Conservation (phyloP, 768 basidiomycete species). For the Kwoniella sp. region DNA sequence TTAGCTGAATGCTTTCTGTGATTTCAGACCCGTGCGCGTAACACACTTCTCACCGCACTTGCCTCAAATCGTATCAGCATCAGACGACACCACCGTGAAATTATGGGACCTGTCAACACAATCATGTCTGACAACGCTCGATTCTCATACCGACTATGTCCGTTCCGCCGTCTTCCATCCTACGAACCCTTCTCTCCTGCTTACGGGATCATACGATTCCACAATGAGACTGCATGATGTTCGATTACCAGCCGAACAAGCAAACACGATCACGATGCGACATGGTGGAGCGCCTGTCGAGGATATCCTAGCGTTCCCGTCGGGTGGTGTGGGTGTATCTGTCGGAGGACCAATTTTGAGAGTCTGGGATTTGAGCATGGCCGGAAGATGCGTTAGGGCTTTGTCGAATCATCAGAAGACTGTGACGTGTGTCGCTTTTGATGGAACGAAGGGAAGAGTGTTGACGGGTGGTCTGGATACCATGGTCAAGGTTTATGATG, state of each 20-base stretch:
- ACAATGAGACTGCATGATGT: constrained; percentile 86
- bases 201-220: constrained; percentile 93
- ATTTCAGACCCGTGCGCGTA: constrained; percentile 76
- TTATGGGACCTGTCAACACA: constrained; percentile 96
- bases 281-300: constrained; percentile 72
- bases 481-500: constrained; percentile 98
- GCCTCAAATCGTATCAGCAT: constrained; percentile 86
- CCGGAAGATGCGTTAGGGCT: constrained; percentile 84
- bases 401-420: constrained; percentile 98
- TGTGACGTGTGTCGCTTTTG: constrained; percentile 82
- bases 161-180: constrained; percentile 86
- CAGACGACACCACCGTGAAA: constrained; percentile 91
- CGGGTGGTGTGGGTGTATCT: constrained; percentile 70
- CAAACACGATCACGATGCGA: constrained; percentile 64
- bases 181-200: constrained; percentile 75
- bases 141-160: constrained; percentile 90
- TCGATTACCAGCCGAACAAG: constrained; percentile 56
- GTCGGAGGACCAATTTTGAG: constrained; percentile 89
- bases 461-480: constrained; percentile 91
- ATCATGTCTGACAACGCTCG: constrained; percentile 73
- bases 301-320: constrained; percentile 87
- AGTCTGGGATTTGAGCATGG: constrained; percentile 79
- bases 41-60: constrained; percentile 82
- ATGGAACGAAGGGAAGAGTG: constrained; percentile 72
- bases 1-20: neutral